Percentiles rank a stretch among this genome's conserved stretches.
Conservation (phyloP, 768 basidiomycete genomes). For the Tubosaeta brunneosetosa region DNA sequence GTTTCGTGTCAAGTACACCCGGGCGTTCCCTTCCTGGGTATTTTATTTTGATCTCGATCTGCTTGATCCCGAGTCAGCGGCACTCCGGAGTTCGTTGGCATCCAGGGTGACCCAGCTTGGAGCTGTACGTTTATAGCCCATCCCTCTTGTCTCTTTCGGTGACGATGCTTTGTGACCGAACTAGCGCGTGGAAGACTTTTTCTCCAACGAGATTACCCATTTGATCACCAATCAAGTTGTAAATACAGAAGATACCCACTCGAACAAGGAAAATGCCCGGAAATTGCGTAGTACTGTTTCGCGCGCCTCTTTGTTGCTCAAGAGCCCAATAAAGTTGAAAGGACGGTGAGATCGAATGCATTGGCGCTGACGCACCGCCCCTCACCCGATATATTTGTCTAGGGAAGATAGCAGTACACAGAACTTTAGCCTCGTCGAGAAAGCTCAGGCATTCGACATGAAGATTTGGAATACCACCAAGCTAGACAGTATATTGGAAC, state of each 20-base stretch:
- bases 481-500: constrained; percentile 65
- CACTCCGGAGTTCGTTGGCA: constrained; percentile 41
- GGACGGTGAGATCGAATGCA: constrained; percentile 42
- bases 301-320: constrained; percentile 33
- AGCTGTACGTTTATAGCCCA: constrained; percentile 53
- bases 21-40: constrained; percentile 76
- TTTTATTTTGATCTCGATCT: constrained; percentile 80
- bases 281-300: constrained; percentile 26
- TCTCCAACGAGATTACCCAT: constrained; percentile 83
- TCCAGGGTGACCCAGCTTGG: constrained; percentile 62
- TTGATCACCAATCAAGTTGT: constrained; percentile 64
- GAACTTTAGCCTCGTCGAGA: constrained; percentile 51
- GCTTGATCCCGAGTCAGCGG: constrained; percentile 34
- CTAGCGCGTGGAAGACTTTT: constrained; percentile 84
- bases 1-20: constrained; percentile 79
- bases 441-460: constrained; percentile 66
- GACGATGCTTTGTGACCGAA: constrained; percentile 3
- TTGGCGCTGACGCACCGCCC: background rate
- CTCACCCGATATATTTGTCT: constrained; percentile 4
- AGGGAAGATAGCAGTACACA: constrained; percentile 29
- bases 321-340: constrained; percentile 64
- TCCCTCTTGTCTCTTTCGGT: background rate
- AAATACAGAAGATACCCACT: constrained; percentile 31
- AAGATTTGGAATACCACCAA: constrained; percentile 85
- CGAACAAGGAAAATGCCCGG: constrained; percentile 67